These are phyloP conservation scores for Stipa capillata DNA, from an alignment of 176 grass and related monocot species.

Conservation along the genomic window DNA sequence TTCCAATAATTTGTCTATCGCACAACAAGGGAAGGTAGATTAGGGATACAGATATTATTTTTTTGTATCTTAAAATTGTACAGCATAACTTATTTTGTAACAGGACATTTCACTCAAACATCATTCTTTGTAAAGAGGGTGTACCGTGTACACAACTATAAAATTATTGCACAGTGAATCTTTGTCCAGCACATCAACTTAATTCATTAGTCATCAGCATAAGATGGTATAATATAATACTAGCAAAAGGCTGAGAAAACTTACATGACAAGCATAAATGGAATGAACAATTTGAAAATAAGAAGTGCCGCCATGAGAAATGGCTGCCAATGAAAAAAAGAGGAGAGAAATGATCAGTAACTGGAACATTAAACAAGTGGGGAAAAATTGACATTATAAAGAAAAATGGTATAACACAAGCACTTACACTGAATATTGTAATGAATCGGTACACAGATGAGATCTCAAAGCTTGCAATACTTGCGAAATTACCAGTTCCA, in stretches of 20 bases:
- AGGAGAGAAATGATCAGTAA: constrained; percentile 13
- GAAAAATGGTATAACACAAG: constrained; percentile 8
- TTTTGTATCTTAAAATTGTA: constrained; percentile 1
- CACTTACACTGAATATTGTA: constrained; percentile 94
- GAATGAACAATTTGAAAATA: constrained; percentile 97
- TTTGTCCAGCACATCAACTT: not conserved
- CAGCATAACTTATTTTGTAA: not conserved
- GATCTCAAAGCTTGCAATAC: constrained; percentile 98
- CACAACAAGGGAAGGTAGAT: not conserved
- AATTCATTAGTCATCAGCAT: not conserved
- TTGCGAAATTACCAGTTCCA: constrained; percentile 97
- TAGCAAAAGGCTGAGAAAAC: constrained; percentile 21
- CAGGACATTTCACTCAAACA: not conserved
- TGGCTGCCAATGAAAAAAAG: constrained; percentile 47
- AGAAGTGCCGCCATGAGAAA: constrained; percentile 97
- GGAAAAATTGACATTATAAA: not conserved
- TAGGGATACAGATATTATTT: not conserved
- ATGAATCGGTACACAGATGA: constrained; percentile 97
- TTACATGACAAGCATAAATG: constrained; percentile 98
- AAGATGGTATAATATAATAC: not conserved
- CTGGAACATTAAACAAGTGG: constrained; percentile 23
- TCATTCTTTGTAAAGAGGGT: not conserved
- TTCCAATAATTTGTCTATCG: not conserved
- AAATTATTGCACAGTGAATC: not conserved
- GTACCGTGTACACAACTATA: not conserved